These are phyloP conservation scores for Lachnellula occidentalis DNA, from an alignment of 2,329 filamentous ascomycete genomes.

Conservation along the genomic window DNA sequence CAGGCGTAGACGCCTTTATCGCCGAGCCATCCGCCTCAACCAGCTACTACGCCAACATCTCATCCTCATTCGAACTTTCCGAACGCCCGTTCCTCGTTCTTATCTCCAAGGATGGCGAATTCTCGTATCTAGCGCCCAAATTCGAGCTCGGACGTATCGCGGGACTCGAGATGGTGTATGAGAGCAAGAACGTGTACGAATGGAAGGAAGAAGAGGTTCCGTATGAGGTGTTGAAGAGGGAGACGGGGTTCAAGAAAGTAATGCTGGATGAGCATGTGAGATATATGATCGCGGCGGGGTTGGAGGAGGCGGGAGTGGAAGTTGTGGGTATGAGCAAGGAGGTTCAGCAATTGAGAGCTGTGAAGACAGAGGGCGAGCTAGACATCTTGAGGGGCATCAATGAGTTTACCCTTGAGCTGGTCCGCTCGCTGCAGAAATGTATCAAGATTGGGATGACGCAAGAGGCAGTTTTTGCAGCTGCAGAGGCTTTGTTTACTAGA, in stretches of 20 bases:
- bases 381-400: slow-evolving; percentile 55
- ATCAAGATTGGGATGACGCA: slow-evolving; percentile 51
- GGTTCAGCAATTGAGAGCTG: slow-evolving; percentile 52
- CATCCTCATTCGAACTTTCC: slow-evolving; percentile 53
- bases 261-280: slow-evolving; percentile 61
- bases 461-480: slow-evolving; percentile 47
- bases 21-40: slow-evolving; percentile 60
- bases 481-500: slow-evolving; percentile 46
- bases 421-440: slow-evolving; percentile 49
- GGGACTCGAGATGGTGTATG: slow-evolving; percentile 48
- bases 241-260: slow-evolving; percentile 35
- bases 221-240: slow-evolving; percentile 48
- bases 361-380: slow-evolving; percentile 50
- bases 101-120: slow-evolving; percentile 43
- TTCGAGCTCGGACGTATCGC: slow-evolving; percentile 55
- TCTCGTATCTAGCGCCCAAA: slow-evolving; percentile 52
- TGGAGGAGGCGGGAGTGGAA: slow-evolving; percentile 46
- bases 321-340: slow-evolving; percentile 46
- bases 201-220: slow-evolving; percentile 62
- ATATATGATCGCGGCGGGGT: slow-evolving; percentile 55
- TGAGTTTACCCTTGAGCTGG: slow-evolving; percentile 54
- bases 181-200: slow-evolving; percentile 47
- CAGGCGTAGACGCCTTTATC: slow-evolving; percentile 49
- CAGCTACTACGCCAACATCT: slow-evolving; percentile 56
- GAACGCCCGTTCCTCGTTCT: slow-evolving; percentile 59